Conservation (phyloP, 768 basidiomycete species). For the Lanmaoa rubissima region DNA sequence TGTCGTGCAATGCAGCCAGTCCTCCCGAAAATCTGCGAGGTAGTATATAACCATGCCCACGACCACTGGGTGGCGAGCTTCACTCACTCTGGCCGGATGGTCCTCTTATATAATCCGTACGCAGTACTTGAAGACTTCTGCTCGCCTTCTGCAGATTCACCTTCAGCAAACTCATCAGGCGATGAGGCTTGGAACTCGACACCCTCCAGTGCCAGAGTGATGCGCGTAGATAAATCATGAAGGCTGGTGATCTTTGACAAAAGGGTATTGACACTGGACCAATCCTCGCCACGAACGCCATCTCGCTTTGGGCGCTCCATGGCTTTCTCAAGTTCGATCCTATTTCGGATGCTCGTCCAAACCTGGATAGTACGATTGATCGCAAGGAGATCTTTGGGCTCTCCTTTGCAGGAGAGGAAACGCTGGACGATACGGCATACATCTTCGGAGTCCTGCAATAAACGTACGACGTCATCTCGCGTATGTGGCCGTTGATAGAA, state of each 20-base stretch:
- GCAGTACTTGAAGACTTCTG: slow-evolving; percentile 21
- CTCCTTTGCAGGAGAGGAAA: slow-evolving; percentile 68
- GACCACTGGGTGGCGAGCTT: background rate
- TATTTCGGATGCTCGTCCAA: slow-evolving; percentile 54
- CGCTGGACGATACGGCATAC: slow-evolving; percentile 73
- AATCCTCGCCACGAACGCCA: slow-evolving; percentile 36
- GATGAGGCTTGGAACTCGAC: slow-evolving; percentile 21
- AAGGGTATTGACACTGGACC: slow-evolving; percentile 56
- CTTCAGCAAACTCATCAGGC: slow-evolving; percentile 25
- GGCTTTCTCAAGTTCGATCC: slow-evolving; percentile 54
- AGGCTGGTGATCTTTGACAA: slow-evolving; percentile 54
- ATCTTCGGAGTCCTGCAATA: slow-evolving; percentile 63
- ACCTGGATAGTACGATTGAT: slow-evolving; percentile 60
- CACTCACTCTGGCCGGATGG: slow-evolving; percentile 64
- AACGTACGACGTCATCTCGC: slow-evolving; percentile 56
- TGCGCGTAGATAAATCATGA: slow-evolving; percentile 50
- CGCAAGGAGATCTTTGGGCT: slow-evolving; percentile 59
- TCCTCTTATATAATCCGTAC: slow-evolving; percentile 44
- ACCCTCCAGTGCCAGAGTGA: slow-evolving; percentile 47
- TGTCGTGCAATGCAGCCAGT: slow-evolving; percentile 47
- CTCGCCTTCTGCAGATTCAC: slow-evolving; percentile 13
- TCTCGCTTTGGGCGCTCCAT: slow-evolving; percentile 42
- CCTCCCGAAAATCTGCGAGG: slow-evolving; percentile 57
- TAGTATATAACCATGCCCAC: background rate
- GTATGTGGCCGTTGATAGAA: slow-evolving; percentile 62